These are phyloP conservation scores for Lumnitzera racemosa DNA, from an alignment of 345 rosid genomes.

Conservation along the genomic window DNA sequence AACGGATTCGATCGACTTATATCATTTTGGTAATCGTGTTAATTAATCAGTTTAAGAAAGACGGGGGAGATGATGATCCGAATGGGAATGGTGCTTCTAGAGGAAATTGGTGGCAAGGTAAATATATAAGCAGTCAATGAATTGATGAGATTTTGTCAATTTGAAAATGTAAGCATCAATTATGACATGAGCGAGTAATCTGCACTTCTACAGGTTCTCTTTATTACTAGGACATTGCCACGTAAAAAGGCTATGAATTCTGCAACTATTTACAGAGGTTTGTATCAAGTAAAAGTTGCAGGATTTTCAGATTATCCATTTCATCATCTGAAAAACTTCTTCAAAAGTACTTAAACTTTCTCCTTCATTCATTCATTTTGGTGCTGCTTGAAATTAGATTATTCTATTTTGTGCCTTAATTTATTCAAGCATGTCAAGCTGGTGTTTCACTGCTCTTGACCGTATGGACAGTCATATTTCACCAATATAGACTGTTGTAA, in stretches of 20 bases:
- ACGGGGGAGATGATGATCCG: constrained; percentile 45
- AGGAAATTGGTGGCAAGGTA: constrained; percentile 99
- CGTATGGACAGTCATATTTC: no score
- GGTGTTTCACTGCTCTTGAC: no score
- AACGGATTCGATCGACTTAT: not conserved
- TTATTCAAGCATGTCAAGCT: no score
- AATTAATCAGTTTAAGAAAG: constrained; percentile 45
- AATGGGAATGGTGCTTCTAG: constrained; percentile 58
- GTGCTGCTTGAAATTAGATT: no score
- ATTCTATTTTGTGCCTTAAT: no score
- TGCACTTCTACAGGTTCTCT: constrained; percentile 59
- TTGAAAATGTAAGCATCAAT: not conserved
- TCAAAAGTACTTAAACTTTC: no score
- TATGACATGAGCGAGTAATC: not conserved
- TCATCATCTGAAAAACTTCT: no score
- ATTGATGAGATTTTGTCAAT: not conserved
- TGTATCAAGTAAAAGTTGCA: not conserved
- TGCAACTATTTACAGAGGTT: constrained; percentile 21
- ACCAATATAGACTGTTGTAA: no score
- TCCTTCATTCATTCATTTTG: no score
- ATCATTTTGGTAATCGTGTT: not conserved
- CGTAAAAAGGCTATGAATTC: constrained; percentile 17
- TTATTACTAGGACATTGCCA: constrained; percentile 49
- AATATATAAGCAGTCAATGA: not conserved
- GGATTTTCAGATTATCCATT: not conserved